phyloP scores from a whole-genome alignment of 768 basidiomycete genomes.

The Leucosporidium scottii region DNA sequence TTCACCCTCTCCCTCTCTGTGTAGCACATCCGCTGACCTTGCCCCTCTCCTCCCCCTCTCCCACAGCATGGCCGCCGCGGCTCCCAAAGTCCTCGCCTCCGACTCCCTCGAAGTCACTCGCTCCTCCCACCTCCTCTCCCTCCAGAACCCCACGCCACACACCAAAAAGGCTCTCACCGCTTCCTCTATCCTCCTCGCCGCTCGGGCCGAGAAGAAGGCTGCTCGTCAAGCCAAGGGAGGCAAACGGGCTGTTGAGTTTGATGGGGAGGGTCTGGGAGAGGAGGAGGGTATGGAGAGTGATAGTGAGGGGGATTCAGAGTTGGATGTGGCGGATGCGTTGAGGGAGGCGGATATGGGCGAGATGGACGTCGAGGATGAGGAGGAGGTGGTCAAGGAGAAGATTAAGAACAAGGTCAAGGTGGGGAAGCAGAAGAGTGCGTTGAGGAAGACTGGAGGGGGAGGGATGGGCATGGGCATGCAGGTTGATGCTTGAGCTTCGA shows the following conservation, averaged over 20 bases:
- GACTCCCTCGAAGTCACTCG: slow-evolving; percentile 37
- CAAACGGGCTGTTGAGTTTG: slow-evolving; percentile 28
- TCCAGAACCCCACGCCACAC: slow-evolving; percentile 22
- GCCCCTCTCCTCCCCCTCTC: not conserved
- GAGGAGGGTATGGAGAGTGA: slow-evolving; percentile 19
- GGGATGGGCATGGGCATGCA: slow-evolving; percentile 27
- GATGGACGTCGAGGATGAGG: slow-evolving; percentile 22
- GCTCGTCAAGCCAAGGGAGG: slow-evolving; percentile 18
- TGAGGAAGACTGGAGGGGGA: slow-evolving; percentile 14
- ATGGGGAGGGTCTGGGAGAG: slow-evolving; percentile 26
- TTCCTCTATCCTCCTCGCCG: slow-evolving; percentile 26
- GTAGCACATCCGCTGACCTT: not conserved
- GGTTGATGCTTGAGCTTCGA: slow-evolving; percentile 3
- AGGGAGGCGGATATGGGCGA: slow-evolving; percentile 27
- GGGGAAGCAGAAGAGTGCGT: slow-evolving; percentile 20
- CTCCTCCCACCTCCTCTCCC: slow-evolving; percentile 35
- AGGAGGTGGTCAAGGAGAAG: slow-evolving; percentile 26
- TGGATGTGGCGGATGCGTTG: slow-evolving; percentile 22
- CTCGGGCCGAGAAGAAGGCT: slow-evolving; percentile 34
- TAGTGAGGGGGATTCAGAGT: slow-evolving; percentile 2
- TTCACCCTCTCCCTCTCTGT: no score
- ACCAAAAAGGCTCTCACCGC: slow-evolving; percentile 36
- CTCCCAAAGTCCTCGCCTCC: slow-evolving; percentile 22
- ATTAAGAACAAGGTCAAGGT: slow-evolving; percentile 26
- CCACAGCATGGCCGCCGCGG: slow-evolving; percentile 35